These are phyloP conservation scores for Lasiodiplodia sp. DNA, from an alignment of 2,329 filamentous ascomycete genomes.

Conservation along the genomic window DNA sequence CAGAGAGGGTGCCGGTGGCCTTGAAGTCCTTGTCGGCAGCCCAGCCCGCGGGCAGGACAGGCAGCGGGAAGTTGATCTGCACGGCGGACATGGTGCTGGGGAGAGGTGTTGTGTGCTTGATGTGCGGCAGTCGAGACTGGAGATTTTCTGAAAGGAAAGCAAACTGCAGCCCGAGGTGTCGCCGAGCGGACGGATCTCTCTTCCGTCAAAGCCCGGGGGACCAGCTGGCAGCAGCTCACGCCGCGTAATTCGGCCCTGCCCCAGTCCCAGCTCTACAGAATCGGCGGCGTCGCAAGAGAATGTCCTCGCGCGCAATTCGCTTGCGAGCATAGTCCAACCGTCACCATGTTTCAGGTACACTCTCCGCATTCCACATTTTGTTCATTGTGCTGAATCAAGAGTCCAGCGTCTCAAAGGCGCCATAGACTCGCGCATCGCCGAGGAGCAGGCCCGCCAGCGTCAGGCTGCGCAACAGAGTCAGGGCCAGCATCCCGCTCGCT, in stretches of 20 bases:
- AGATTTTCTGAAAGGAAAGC: constrained; percentile 27
- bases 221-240: constrained; percentile 20
- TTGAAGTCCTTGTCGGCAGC: constrained; percentile 92
- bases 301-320: constrained; percentile 26
- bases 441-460: constrained; percentile 85
- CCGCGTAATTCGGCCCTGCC: constrained; percentile 22
- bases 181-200: constrained; percentile 17
- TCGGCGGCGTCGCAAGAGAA: constrained; percentile 12
- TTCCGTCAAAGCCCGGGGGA: constrained; percentile 17
- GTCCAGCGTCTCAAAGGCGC: constrained; percentile 79
- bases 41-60: constrained; percentile 81
- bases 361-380: not conserved
- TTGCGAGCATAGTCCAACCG: constrained; percentile 23
- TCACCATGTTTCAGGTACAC: constrained; percentile 46
- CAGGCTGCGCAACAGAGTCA: constrained; percentile 52
- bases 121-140: not conserved
- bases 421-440: constrained; percentile 86
- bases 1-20: constrained; percentile 76
- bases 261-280: constrained; percentile 32
- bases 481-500: constrained; percentile 54
- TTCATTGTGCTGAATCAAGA: constrained; percentile 17
- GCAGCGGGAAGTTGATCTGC: constrained; percentile 71
- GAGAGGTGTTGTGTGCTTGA: not conserved
- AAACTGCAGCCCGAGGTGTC: not conserved
- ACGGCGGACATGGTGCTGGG: constrained; percentile 67